A percentile compares a stretch with the other conserved stretches of the same genome.
Conservation (phyloP, 768 basidiomycete genomes). For the Lepiota venenata region DNA sequence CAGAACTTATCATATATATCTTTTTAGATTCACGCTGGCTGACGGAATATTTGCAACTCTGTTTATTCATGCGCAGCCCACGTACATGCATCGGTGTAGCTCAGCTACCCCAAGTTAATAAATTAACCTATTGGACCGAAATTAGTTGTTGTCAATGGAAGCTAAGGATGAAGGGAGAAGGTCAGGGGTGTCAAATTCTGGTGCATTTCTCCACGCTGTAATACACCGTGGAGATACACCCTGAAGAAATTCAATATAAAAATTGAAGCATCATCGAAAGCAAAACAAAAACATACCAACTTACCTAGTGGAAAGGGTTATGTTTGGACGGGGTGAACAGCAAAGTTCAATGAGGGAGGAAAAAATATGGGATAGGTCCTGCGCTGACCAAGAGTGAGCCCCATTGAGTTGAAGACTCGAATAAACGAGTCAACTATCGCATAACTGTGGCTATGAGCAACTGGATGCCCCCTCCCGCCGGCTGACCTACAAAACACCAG, state of each 20-base stretch:
- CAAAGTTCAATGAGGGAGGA: conserved; percentile 42
- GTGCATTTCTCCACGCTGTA: conserved; percentile 55
- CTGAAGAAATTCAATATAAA: conserved; percentile 86
- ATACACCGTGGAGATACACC: conserved; percentile 62
- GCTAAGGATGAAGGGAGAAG: conserved; percentile 3
- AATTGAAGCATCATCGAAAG: conserved; percentile 52
- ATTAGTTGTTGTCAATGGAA: not conserved
- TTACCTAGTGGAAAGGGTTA: conserved; percentile 12
- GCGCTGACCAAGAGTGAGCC: conserved; percentile 84
- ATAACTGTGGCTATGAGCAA: conserved; percentile 92
- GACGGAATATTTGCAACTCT: too few relatives aligned
- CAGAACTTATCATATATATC: too few relatives aligned
- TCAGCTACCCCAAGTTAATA: too few relatives aligned
- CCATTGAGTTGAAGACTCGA: conserved; percentile 76
- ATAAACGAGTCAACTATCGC: conserved; percentile 58
- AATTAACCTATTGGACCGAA: not conserved
- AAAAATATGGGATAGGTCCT: conserved; percentile 48
- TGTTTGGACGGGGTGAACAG: conserved; percentile 31
- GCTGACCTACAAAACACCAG: conserved; percentile 40
- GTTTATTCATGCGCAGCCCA: too few relatives aligned
- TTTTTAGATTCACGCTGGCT: too few relatives aligned
- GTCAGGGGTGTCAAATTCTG: conserved; percentile 69
- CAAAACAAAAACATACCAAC: conserved; percentile 16
- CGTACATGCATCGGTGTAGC: too few relatives aligned
- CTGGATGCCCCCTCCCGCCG: conserved; percentile 39